Evolutionary conservation across 129 eudicot species (phyloP).

Genomic region (Flaveria brownii): DNA sequence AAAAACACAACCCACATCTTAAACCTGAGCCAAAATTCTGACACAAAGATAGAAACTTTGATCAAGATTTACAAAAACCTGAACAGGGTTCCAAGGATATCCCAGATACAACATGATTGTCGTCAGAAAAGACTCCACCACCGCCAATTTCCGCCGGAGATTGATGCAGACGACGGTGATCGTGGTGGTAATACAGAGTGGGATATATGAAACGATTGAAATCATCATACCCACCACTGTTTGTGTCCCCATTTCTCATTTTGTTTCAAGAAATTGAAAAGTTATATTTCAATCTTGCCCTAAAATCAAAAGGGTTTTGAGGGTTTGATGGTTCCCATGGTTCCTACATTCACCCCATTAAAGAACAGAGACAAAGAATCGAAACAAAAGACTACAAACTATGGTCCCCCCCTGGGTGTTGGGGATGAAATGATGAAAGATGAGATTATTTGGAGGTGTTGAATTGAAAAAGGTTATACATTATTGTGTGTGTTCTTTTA

Average conservation of each 20-base stretch:
- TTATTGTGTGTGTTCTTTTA: constrained; percentile 8
- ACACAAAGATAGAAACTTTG: constrained; percentile 10
- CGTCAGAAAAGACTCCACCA: constrained; percentile 16
- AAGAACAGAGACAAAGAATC: constrained; percentile 33
- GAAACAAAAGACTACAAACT: constrained; percentile 32
- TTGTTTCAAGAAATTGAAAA: not conserved
- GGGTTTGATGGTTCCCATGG: constrained; percentile 44
- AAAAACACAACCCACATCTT: not conserved
- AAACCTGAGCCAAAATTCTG: constrained; percentile 2
- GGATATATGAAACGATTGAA: not conserved
- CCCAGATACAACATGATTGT: not conserved
- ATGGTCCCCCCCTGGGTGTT: constrained; percentile 38
- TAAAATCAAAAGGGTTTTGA: not conserved
- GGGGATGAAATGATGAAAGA: constrained; percentile 18
- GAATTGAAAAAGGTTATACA: constrained; percentile 9
- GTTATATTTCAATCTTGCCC: too few species aligned
- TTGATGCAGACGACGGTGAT: not conserved
- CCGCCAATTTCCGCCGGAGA: not conserved
- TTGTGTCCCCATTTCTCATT: constrained; percentile 35
- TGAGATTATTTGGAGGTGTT: constrained; percentile 26
- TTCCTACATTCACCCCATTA: constrained; percentile 46
- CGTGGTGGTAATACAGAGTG: not conserved
- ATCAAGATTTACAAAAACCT: constrained; percentile 19
- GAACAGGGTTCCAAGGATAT: constrained; percentile 26
- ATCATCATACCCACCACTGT: constrained; percentile 8